Evolutionary conservation across 352 stramenopile genomes (phyloP).

Genomic region (Phytopythium delawarense): DNA sequence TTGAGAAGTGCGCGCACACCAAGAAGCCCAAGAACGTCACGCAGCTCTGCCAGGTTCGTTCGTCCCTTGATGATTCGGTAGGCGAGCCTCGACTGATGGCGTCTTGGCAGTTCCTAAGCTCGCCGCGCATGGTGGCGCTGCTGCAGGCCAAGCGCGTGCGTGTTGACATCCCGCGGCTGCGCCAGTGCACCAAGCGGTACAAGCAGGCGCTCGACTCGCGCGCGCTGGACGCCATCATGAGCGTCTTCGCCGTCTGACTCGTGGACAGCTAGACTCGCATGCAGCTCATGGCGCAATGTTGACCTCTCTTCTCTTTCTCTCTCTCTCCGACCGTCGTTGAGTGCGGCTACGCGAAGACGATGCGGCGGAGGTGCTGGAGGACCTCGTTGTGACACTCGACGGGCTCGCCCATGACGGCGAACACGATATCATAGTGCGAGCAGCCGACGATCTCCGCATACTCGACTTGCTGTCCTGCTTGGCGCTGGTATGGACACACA

Average conservation of each 20-base stretch:
- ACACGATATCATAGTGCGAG: constrained; percentile 59
- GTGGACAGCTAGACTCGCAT: neutral
- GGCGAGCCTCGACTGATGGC: neutral
- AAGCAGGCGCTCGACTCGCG: constrained; percentile 39
- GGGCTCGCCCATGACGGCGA: constrained; percentile 61
- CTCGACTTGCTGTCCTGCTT: constrained; percentile 34
- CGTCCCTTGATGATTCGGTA: neutral
- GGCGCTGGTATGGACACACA: constrained; percentile 14
- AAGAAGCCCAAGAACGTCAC: constrained; percentile 79
- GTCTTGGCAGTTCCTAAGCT: constrained; percentile 50
- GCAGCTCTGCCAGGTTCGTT: constrained; percentile 59
- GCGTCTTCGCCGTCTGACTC: constrained; percentile 28
- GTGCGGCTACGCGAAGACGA: constrained; percentile 14
- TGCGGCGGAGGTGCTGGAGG: constrained; percentile 34
- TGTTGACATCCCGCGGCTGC: constrained; percentile 37
- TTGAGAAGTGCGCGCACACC: constrained; percentile 66
- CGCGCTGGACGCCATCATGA: constrained; percentile 38
- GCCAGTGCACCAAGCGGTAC: constrained; percentile 61
- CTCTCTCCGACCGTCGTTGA: neutral
- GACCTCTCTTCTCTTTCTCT: neutral
- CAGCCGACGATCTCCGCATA: constrained; percentile 40
- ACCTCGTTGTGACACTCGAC: constrained; percentile 36
- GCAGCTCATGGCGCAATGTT: neutral
- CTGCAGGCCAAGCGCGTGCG: constrained; percentile 37
- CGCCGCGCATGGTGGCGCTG: constrained; percentile 50